phyloP scores from a whole-genome alignment of 2,329 filamentous ascomycete species.

The Colletotrichum brevisporum region DNA sequence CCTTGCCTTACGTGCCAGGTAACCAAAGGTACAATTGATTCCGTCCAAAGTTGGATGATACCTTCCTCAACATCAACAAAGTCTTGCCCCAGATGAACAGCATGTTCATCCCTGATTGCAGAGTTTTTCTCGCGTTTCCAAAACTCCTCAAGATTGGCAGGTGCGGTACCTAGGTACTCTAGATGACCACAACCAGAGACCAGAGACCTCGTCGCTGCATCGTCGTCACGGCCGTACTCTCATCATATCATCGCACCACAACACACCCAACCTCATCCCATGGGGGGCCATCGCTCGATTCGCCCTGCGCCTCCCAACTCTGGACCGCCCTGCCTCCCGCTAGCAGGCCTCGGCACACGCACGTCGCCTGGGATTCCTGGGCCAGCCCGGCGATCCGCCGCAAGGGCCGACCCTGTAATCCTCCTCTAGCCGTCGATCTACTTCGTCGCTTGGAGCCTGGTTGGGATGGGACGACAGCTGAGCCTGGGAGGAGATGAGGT shows the following conservation, averaged over 20 bases:
- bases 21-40: no score
- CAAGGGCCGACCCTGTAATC: constrained; percentile 36
- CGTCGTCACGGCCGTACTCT: constrained; percentile 28
- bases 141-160: no score
- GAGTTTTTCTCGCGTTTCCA: no score
- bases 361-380: constrained; percentile 19
- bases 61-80: no score
- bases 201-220: no score
- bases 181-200: no score
- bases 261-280: constrained; percentile 3
- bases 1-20: no score
- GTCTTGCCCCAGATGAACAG: no score
- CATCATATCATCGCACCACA: no score
- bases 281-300: constrained; percentile 1
- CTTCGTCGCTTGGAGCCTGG: background rate
- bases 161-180: no score
- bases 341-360: constrained; percentile 14
- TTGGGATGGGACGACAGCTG: background rate
- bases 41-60: no score
- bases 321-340: constrained; percentile 14
- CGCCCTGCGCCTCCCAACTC: constrained; percentile 4
- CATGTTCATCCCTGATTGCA: no score
- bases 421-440: constrained; percentile 40
- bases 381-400: constrained; percentile 20
- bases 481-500: background rate